A percentile compares a stretch with the other conserved stretches of the same genome.
phyloP scores from a whole-genome alignment of 768 basidiomycete genomes.

The Symmetrospora coprosmae region DNA sequence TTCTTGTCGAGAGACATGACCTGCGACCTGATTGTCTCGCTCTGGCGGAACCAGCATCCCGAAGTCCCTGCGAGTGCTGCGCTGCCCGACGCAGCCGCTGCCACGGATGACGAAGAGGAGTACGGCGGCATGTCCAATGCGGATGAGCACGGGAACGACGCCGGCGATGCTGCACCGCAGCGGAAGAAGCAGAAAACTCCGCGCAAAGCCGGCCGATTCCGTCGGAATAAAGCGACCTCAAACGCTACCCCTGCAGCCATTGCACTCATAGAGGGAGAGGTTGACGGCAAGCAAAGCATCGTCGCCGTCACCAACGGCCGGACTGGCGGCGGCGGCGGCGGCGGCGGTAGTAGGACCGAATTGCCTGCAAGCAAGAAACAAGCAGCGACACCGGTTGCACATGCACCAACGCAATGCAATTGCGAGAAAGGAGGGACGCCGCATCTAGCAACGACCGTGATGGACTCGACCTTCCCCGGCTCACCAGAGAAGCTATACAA shows the following conservation, averaged over 20 bases:
- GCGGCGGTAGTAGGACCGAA: neutral
- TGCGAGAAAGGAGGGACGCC: neutral
- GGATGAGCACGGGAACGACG: conserved; percentile 24
- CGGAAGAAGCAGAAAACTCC: conserved; percentile 14
- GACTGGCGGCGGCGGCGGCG: neutral
- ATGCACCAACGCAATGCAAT: conserved; percentile 9
- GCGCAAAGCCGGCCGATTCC: neutral
- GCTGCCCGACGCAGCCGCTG: conserved; percentile 26
- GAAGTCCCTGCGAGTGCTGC: conserved; percentile 40
- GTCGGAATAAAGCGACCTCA: neutral
- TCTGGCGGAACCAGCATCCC: conserved; percentile 82
- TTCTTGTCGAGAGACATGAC: conserved; percentile 93
- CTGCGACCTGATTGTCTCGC: conserved; percentile 86
- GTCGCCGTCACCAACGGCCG: neutral
- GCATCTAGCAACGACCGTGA: conserved; percentile 47
- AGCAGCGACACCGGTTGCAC: neutral
- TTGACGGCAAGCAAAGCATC: neutral
- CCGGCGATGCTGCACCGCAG: conserved; percentile 25
- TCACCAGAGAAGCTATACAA: conserved; percentile 92
- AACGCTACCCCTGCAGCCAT: neutral
- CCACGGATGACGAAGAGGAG: conserved; percentile 8
- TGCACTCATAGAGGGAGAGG: neutral
- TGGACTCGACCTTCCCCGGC: conserved; percentile 69
- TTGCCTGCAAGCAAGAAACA: neutral
- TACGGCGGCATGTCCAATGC: conserved; percentile 2